A percentile compares a stretch with the other conserved stretches of the same genome.
Conservation (phyloP, 2,329 filamentous ascomycete genomes). For the Pleurostoma richardsiae region DNA sequence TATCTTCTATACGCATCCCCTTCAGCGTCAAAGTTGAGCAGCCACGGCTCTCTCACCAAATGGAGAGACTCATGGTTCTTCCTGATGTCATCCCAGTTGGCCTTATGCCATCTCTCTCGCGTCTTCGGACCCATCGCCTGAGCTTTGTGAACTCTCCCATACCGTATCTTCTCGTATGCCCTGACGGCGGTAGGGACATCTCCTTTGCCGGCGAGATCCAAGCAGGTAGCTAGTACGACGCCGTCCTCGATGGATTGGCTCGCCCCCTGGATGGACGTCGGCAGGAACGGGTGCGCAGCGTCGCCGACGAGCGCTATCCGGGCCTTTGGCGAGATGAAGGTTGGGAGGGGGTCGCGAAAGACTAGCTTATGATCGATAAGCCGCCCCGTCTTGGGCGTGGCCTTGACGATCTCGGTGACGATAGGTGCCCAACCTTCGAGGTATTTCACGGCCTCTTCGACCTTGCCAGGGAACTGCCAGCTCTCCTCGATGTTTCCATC, state of each 20-base stretch:
- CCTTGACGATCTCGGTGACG: slow-evolving; percentile 32
- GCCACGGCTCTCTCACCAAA: slow-evolving; percentile 20
- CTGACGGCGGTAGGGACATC: slow-evolving; percentile 17
- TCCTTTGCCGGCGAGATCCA: slow-evolving; percentile 12
- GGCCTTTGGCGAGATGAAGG: slow-evolving; percentile 23
- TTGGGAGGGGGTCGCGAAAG: slow-evolving; percentile 19
- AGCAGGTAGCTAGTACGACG: slow-evolving; percentile 25
- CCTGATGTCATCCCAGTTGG: slow-evolving; percentile 18
- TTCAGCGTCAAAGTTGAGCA: slow-evolving; percentile 23
- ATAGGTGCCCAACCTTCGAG: slow-evolving; percentile 33
- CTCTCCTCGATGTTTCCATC: slow-evolving; percentile 41
- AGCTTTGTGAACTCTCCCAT: slow-evolving; percentile 20
- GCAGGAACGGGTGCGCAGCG: slow-evolving; percentile 32
- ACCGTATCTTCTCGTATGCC: slow-evolving; percentile 22
- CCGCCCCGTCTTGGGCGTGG: slow-evolving; percentile 9
- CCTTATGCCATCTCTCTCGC: slow-evolving; percentile 23
- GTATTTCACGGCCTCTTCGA: slow-evolving; percentile 35
- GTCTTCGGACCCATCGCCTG: slow-evolving; percentile 25
- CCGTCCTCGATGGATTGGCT: slow-evolving; percentile 34
- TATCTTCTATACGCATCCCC: slow-evolving; percentile 20
- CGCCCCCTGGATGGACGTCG: slow-evolving; percentile 31
- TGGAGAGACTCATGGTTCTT: slow-evolving; percentile 20
- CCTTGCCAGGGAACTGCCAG: slow-evolving; percentile 36
- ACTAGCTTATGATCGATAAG: slow-evolving; percentile 18
- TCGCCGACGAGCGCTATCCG: slow-evolving; percentile 31